A percentile compares a stretch with the other conserved stretches of the same genome.
Evolutionary conservation across 306 rosid species (phyloP).

Genomic region (Quercus wislizeni): DNA sequence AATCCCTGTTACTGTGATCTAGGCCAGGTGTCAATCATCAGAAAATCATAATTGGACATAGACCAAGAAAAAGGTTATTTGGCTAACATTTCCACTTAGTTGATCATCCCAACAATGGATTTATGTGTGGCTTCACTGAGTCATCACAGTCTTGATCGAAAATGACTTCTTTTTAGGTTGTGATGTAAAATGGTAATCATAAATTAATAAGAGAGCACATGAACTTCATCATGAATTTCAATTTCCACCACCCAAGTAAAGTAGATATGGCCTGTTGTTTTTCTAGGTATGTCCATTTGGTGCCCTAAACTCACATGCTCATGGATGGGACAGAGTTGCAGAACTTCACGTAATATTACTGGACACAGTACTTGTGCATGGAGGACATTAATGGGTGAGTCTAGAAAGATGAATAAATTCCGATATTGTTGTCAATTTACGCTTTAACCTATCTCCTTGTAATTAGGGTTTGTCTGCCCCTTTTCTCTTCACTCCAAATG

Average conservation of each 20-base stretch:
- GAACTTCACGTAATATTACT: neutral
- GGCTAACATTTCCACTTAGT: conserved; percentile 4
- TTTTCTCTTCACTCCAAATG: neutral
- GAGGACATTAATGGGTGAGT: neutral
- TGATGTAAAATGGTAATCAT: conserved; percentile 18
- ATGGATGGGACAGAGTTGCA: neutral
- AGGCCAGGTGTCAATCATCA: conserved; percentile 80
- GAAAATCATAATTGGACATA: conserved; percentile 40
- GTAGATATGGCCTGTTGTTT: conserved; percentile 2
- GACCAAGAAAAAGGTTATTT: conserved; percentile 32
- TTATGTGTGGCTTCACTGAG: conserved; percentile 30
- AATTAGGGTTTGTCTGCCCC: neutral
- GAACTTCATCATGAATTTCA: conserved; percentile 33
- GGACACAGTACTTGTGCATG: neutral
- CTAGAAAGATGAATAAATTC: neutral
- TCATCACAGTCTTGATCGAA: conserved; percentile 14
- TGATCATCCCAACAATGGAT: conserved; percentile 32
- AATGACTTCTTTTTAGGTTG: conserved; percentile 19
- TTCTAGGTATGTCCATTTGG: conserved; percentile 20
- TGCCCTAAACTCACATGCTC: conserved; percentile 11
- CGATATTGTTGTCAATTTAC: neutral
- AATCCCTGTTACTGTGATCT: conserved; percentile 9
- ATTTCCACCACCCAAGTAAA: conserved; percentile 11
- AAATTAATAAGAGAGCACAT: conserved; percentile 48
- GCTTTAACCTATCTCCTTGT: neutral